These are phyloP conservation scores for Mycena indigotica DNA, from an alignment of 768 basidiomycete species.

Conservation along the genomic window DNA sequence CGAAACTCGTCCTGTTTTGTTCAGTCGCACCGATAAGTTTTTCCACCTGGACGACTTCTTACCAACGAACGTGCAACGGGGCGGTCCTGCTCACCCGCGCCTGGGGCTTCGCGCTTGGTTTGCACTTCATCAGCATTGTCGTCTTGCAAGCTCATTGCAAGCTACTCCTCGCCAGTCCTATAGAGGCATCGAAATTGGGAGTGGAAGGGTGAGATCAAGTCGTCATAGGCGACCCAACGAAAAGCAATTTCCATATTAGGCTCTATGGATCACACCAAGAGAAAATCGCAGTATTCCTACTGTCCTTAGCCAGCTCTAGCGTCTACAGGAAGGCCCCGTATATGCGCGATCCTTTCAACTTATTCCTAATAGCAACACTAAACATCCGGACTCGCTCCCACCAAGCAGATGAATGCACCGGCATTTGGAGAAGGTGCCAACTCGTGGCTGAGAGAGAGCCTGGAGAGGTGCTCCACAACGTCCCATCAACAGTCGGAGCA, in stretches of 20 bases:
- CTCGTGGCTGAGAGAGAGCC: not conserved
- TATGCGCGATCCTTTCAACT: slow-evolving; percentile 4
- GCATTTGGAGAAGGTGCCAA: not conserved
- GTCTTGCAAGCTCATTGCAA: slow-evolving; percentile 16
- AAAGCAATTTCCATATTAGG: no score
- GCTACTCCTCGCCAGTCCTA: slow-evolving; percentile 10
- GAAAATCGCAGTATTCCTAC: no score
- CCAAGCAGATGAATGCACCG: slow-evolving; percentile 1
- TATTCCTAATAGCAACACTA: slow-evolving; percentile 6
- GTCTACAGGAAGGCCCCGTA: slow-evolving; percentile 10
- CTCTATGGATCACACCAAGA: no score
- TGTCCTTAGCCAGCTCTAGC: no score
- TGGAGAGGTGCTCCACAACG: not conserved
- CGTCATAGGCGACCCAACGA: no score
- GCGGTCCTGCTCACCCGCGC: no score
- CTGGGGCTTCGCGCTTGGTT: slow-evolving; percentile 51
- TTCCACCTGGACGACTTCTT: no score
- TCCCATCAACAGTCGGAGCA: no score
- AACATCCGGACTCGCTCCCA: slow-evolving; percentile 15
- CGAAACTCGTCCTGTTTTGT: no score
- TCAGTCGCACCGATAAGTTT: no score
- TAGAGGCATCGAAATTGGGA: slow-evolving; percentile 1
- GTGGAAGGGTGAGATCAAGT: slow-evolving; percentile 4
- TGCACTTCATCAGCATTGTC: slow-evolving; percentile 29
- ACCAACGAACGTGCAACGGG: no score